A percentile compares a stretch with the other conserved stretches of the same genome.
phyloP scores from a whole-genome alignment of 306 rosid genomes.

The Ormosia semicastrata region DNA sequence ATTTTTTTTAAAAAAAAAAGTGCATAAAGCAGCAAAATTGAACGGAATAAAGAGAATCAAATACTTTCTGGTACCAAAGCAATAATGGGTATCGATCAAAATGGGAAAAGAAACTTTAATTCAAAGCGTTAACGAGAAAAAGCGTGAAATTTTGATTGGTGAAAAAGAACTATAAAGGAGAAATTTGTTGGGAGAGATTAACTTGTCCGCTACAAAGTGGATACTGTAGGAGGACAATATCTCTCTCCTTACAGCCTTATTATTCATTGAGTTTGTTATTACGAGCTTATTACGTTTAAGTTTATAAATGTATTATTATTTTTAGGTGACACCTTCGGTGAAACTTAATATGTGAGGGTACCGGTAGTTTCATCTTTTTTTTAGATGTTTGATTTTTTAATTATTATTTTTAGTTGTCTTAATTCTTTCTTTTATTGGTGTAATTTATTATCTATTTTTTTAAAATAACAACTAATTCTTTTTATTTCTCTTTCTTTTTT shows the following conservation, averaged over 20 bases:
- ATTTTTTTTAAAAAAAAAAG: neutral
- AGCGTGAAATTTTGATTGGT: slow-evolving; percentile 22
- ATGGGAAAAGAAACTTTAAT: slow-evolving; percentile 29
- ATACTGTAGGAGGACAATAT: slow-evolving; percentile 43
- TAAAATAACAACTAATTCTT: no score
- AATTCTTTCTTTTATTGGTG: no score
- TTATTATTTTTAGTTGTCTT: no score
- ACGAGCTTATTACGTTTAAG: no score
- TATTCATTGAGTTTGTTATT: no score
- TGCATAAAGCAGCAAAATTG: slow-evolving; percentile 15
- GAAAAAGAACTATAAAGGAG: slow-evolving; percentile 17
- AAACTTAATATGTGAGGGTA: no score
- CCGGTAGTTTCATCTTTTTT: no score
- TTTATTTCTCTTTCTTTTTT: no score
- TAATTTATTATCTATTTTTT: no score
- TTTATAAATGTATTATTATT: no score
- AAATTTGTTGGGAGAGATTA: slow-evolving; percentile 24
- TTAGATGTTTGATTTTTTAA: no score
- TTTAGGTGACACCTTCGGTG: no score
- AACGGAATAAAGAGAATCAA: slow-evolving; percentile 30
- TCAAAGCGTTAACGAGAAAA: slow-evolving; percentile 35
- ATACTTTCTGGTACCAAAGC: slow-evolving; percentile 13
- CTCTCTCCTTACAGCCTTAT: slow-evolving; percentile 5
- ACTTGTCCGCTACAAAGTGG: slow-evolving; percentile 35
- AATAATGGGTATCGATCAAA: slow-evolving; percentile 44